phyloP scores from a whole-genome alignment of 805 yeast species.

The Brettanomyces bruxellensis region DNA sequence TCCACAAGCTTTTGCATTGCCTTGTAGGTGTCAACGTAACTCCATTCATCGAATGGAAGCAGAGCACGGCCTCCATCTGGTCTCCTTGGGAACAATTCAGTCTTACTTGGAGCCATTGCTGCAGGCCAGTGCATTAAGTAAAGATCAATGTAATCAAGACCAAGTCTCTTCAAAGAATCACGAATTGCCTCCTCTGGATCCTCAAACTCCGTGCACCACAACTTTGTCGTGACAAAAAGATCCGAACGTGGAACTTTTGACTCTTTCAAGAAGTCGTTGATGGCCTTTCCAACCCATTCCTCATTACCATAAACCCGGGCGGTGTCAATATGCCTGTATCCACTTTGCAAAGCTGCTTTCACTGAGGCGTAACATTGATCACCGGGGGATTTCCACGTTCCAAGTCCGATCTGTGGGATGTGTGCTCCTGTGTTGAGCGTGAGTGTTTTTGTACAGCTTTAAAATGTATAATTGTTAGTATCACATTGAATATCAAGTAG shows the following conservation, averaged over 20 bases:
- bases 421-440: conserved; percentile 25
- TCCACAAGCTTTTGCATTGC: conserved; percentile 50
- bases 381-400: conserved; percentile 12
- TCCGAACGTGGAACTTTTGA: conserved; percentile 52
- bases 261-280: conserved; percentile 33
- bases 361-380: conserved; percentile 51
- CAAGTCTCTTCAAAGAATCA: conserved; percentile 40
- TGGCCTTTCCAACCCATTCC: conserved; percentile 48
- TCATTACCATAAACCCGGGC: conserved; percentile 66
- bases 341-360: conserved; percentile 49
- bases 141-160: conserved; percentile 55
- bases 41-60: conserved; percentile 20
- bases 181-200: conserved; percentile 40
- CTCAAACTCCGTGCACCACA: conserved; percentile 36
- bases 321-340: conserved; percentile 73
- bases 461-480: too few relatives aligned
- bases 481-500: too few relatives aligned
- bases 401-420: conserved; percentile 13
- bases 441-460: conserved; percentile 4
- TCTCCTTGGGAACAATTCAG: conserved; percentile 27
- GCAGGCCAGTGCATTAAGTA: conserved; percentile 65
- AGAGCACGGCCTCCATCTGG: conserved; percentile 28
- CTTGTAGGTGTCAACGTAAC: conserved; percentile 54
- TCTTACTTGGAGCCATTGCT: conserved; percentile 31
- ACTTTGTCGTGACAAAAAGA: conserved; percentile 54